Conservation (phyloP, 805 yeast genomes). For the Tetrapisispora taiwanensis region DNA sequence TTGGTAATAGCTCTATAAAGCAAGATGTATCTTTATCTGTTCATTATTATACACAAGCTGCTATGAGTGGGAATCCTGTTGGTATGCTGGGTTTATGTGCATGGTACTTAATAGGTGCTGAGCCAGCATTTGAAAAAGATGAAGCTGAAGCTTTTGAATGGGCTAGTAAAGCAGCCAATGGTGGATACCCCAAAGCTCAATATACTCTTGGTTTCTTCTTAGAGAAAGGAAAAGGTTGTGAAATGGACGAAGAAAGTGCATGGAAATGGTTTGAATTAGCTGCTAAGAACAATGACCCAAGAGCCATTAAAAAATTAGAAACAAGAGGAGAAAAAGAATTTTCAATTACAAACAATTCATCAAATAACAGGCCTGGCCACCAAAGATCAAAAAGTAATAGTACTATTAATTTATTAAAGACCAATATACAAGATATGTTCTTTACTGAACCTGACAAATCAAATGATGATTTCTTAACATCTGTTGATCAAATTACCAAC, state of each 20-base stretch:
- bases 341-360: too few relatives aligned
- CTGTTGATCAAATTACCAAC: not conserved
- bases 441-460: not conserved
- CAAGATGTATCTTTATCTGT: constrained; percentile 76
- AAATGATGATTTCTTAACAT: not conserved
- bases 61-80: constrained; percentile 74
- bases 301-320: constrained; percentile 35
- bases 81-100: constrained; percentile 94
- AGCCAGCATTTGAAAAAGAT: constrained; percentile 68
- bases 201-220: constrained; percentile 73
- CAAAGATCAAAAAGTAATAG: constrained; percentile 14
- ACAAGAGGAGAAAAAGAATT: not conserved
- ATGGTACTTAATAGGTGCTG: constrained; percentile 90
- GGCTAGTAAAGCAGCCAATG: constrained; percentile 79
- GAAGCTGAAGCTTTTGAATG: constrained; percentile 85
- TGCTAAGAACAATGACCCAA: constrained; percentile 47
- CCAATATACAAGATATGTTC: constrained; percentile 2
- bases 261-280: constrained; percentile 70
- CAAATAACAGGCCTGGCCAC: not conserved
- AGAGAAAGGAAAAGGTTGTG: constrained; percentile 83
- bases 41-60: constrained; percentile 88
- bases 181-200: constrained; percentile 73
- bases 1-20: constrained; percentile 55
- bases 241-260: constrained; percentile 44
- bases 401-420: constrained; percentile 18